Conservation (phyloP, 139 green algal species). For the Coccomyxa sp. region DNA sequence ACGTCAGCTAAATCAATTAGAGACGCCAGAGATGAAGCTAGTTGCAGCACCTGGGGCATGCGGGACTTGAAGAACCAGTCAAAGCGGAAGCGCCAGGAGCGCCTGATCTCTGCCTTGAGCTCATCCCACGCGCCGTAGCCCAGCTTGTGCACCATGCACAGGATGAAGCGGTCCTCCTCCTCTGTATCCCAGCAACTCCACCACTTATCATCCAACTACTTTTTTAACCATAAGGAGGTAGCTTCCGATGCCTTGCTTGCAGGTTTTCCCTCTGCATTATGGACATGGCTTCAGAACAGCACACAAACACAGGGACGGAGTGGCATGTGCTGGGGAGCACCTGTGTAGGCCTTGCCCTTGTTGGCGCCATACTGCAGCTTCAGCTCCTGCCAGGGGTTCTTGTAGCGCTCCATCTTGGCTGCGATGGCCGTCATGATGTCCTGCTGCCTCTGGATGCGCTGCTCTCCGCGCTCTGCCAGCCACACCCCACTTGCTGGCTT, state of each 20-base stretch:
- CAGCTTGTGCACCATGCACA: conserved; percentile 95
- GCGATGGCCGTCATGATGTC: conserved; percentile 86
- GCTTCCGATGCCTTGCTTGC: too few species aligned
- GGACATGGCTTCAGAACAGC: too few species aligned
- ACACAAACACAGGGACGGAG: too few species aligned
- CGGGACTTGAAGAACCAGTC: conserved; percentile 99
- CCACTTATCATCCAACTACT: background rate
- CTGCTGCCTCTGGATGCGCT: conserved; percentile 71
- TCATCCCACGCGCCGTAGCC: conserved; percentile 98
- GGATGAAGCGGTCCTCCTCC: conserved; percentile 98
- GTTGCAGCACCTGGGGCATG: conserved; percentile 54
- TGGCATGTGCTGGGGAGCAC: background rate
- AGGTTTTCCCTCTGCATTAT: too few species aligned
- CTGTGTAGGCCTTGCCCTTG: conserved; percentile 96
- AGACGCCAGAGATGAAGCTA: too few species aligned
- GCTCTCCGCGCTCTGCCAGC: conserved; percentile 46
- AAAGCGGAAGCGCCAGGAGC: conserved; percentile 94
- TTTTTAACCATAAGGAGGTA: background rate
- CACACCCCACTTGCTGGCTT: too few species aligned
- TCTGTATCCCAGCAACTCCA: conserved; percentile 38
- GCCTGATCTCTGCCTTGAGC: conserved; percentile 92
- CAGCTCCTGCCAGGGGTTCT: conserved; percentile 88
- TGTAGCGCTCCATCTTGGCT: conserved; percentile 90
- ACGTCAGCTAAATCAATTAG: too few species aligned
- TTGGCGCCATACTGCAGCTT: conserved; percentile 89